These are phyloP conservation scores for Wickerhamiella slavikovae DNA, from an alignment of 805 yeast genomes.

Conservation along the genomic window DNA sequence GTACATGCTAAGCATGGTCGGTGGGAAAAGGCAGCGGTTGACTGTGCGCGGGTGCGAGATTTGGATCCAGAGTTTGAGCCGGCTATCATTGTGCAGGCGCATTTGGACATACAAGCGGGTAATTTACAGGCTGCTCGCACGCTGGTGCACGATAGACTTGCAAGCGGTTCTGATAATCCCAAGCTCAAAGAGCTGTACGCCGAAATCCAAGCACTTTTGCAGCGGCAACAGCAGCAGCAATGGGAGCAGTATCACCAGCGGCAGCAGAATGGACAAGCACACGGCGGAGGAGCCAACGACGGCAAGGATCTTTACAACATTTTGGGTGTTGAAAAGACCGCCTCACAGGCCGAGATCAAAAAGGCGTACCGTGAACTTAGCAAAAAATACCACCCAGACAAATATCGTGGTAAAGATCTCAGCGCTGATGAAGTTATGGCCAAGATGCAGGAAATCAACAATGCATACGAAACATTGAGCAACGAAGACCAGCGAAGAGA, in stretches of 20 bases:
- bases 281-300: background rate
- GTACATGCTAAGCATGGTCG: conserved; percentile 7
- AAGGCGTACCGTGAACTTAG: conserved; percentile 64
- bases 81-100: conserved; percentile 15
- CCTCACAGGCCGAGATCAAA: conserved; percentile 52
- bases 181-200: conserved; percentile 11
- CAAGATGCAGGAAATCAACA: conserved; percentile 81
- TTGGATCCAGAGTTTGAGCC: conserved; percentile 12
- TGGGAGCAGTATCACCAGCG: conserved; percentile 3
- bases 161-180: conserved; percentile 7
- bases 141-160: conserved; percentile 4
- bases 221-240: conserved; percentile 6
- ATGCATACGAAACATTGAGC: conserved; percentile 73
- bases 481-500: conserved; percentile 39
- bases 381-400: conserved; percentile 81
- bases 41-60: conserved; percentile 13
- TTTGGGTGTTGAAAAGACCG: conserved; percentile 43
- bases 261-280: background rate
- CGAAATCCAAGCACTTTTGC: conserved; percentile 13
- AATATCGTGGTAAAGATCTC: conserved; percentile 43
- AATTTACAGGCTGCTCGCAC: conserved; percentile 14
- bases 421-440: conserved; percentile 49
- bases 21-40: conserved; percentile 13
- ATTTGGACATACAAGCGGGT: conserved; percentile 9
- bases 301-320: conserved; percentile 60